Evolutionary conservation across 2,329 filamentous ascomycete genomes (phyloP).

Genomic region (Onygena corvina): DNA sequence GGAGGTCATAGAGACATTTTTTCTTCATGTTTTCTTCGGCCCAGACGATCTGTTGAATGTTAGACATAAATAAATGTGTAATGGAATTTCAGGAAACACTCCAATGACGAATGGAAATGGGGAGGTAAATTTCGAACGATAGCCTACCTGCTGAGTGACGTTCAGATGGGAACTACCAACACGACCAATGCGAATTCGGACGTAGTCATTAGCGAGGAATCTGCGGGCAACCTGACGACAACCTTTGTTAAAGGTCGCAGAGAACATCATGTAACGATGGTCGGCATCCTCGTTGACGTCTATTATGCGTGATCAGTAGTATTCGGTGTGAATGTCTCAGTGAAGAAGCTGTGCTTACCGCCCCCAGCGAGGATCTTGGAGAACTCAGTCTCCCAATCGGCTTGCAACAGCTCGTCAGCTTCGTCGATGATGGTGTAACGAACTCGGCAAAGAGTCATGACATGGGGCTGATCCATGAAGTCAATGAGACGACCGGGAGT

Average conservation of each 20-base stretch:
- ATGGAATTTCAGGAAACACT: conserved; percentile 12
- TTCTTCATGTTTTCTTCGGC: conserved; percentile 57
- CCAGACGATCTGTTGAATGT: conserved; percentile 44
- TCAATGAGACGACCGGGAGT: conserved; percentile 79
- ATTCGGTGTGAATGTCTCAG: background rate
- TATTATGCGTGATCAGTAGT: conserved; percentile 16
- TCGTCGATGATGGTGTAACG: conserved; percentile 73
- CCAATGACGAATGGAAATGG: no score
- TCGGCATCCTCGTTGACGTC: conserved; percentile 65
- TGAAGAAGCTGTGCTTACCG: conserved; percentile 45
- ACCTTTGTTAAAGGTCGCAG: conserved; percentile 78
- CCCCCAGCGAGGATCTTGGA: conserved; percentile 65
- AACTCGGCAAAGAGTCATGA: conserved; percentile 15
- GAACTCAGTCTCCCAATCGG: conserved; percentile 68
- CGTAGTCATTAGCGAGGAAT: conserved; percentile 60
- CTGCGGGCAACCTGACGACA: conserved; percentile 65
- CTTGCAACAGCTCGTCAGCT: conserved; percentile 78
- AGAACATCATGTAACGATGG: conserved; percentile 69
- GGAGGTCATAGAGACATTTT: conserved; percentile 56
- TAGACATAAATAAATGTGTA: background rate
- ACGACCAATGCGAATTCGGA: conserved; percentile 76
- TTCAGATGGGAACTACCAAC: conserved; percentile 72
- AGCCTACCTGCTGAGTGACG: conserved; percentile 56
- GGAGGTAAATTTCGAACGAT: background rate
- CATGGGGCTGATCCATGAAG: conserved; percentile 59